Evolutionary conservation across 1,284 basidiomycete genomes (phyloP), one percentile per base, ranked within the genome.

Genomic region (Cryptococcus hybrid): DNA sequence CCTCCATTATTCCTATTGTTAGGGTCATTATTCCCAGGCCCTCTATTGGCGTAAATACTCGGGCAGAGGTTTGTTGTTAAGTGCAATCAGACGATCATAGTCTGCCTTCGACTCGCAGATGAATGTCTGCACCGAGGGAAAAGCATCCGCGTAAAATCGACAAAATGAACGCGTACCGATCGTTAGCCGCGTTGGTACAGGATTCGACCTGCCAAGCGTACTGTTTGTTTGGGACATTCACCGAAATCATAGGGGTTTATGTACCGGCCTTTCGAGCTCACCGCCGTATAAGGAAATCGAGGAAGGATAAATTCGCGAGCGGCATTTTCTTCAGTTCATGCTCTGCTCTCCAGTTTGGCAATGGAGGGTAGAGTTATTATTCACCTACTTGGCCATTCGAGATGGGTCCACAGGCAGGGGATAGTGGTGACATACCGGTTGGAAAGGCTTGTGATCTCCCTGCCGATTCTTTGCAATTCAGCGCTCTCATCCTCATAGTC

Each of bases 221-320:
- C 24, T 68, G 67, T 58, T 77, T 80, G 70, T 92, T 83, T 24
- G 86, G 85, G 13, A 96, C 84, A 38, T 80, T 85, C 52, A 92
- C 80, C 35, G 84, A 88, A 56, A 89, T 84, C 66, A 84, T 83
- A 90, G 85, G 1, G 96, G 95, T 74, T 93, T 89, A 61, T 89
- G 85, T n/a, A 98, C 86, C 49, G 86, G 83, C 80, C 85, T 86
- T 70, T 83, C 84, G 80, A 98, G 93, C 55, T 80, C 78, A 58
- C 83, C 69, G 52, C 80, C 80, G 68, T 96, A 86, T 83, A 44
- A 97, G 80, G 90, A 92, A 97, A 9, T 83, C 65, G 4, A 93
- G 86, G 0, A 87, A 87, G 87, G 45, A 59, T 35, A 11, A 13
- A 12, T 35, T 47, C 18, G 8, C 47, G 47, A 2, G 67, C 68